Conservation (phyloP, 2,329 filamentous ascomycete genomes). For the Pezicula rhizophila region DNA sequence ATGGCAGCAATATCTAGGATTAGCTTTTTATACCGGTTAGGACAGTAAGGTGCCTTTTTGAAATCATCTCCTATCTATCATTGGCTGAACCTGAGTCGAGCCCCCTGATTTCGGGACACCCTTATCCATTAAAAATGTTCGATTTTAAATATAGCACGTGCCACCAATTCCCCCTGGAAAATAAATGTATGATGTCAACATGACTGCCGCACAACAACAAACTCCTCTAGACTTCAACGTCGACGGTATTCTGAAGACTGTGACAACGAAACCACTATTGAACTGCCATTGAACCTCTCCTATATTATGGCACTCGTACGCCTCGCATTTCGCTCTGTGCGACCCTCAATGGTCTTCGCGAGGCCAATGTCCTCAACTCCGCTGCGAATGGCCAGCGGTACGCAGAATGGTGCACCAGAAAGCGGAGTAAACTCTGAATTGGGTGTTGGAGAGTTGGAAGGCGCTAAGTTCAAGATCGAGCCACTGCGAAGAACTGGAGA, state of each 20-base stretch:
- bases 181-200: not conserved
- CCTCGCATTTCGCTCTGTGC: slow-evolving; percentile 14
- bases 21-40: no score
- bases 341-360: slow-evolving; percentile 18
- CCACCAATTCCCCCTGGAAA: not conserved
- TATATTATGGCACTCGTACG: slow-evolving; percentile 19
- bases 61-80: no score
- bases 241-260: not conserved
- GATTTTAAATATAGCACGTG: no score
- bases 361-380: slow-evolving; percentile 17
- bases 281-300: no score
- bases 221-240: no score
- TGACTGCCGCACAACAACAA: no score
- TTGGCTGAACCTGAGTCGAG: no score
- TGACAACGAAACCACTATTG: not conserved
- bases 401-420: slow-evolving; percentile 43
- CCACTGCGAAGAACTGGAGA: slow-evolving; percentile 82
- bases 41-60: no score
- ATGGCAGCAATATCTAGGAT: no score
- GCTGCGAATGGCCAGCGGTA: slow-evolving; percentile 39
- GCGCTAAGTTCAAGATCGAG: slow-evolving; percentile 80
- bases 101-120: no score
- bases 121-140: no score
- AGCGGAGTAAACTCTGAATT: slow-evolving; percentile 51
- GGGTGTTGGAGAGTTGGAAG: slow-evolving; percentile 80